These are phyloP conservation scores for Fusarium setosum DNA, from an alignment of 2,329 filamentous ascomycete species.

Conservation along the genomic window DNA sequence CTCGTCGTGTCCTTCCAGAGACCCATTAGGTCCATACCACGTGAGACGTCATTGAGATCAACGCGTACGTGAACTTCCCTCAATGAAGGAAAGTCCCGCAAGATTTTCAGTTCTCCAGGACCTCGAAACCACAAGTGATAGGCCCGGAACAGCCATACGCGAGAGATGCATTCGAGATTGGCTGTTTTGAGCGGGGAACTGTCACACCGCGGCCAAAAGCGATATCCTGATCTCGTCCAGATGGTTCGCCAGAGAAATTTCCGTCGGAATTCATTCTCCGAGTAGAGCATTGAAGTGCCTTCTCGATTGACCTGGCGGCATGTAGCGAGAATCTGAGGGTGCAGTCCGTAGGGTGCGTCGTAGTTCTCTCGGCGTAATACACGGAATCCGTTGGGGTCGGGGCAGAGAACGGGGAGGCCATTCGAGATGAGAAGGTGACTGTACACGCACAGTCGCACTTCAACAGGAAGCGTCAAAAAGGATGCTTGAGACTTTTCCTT, in stretches of 20 bases:
- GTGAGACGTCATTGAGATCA: not conserved
- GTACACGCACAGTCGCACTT: constrained; percentile 25
- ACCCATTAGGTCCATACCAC: not conserved
- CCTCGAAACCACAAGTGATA: not conserved
- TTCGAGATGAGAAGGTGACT: constrained; percentile 10
- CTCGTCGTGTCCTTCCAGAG: not conserved
- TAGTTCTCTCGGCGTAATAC: not conserved
- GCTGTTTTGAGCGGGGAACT: constrained; percentile 2
- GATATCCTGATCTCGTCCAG: not conserved
- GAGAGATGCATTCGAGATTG: constrained; percentile 8
- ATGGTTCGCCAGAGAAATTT: constrained; percentile 3
- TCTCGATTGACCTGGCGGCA: constrained; percentile 20
- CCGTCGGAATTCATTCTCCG: constrained; percentile 11
- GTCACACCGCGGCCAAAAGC: not conserved
- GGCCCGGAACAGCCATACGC: not conserved
- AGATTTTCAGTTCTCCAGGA: not conserved
- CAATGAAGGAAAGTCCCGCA: constrained; percentile 11
- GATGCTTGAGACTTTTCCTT: not conserved
- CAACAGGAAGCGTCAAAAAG: constrained; percentile 7
- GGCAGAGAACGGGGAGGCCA: not conserved
- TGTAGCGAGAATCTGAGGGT: constrained; percentile 5
- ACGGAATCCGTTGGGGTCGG: constrained; percentile 1
- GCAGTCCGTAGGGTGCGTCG: not conserved
- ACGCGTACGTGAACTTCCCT: constrained; percentile 15
- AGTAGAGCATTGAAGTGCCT: constrained; percentile 11